A percentile compares a stretch with the other conserved stretches of the same genome.
Evolutionary conservation across 2,329 filamentous ascomycete genomes (phyloP).

Genomic region (Teratosphaeria zuluensis): DNA sequence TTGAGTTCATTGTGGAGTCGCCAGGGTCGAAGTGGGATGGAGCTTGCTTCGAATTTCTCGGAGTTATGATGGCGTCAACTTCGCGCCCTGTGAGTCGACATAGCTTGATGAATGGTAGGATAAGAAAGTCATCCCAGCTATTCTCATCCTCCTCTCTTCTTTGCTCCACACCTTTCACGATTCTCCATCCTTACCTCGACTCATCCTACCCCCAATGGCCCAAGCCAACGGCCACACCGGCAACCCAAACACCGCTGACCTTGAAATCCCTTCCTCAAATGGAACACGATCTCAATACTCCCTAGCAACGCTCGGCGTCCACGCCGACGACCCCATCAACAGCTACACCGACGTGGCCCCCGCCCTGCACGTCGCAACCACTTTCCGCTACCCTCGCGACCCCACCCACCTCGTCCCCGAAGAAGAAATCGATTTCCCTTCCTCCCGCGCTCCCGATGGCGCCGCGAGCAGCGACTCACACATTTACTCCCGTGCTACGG

Average conservation of each 20-base stretch:
- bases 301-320: constrained; percentile 23
- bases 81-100: not conserved
- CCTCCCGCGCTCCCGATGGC: constrained; percentile 16
- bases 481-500: constrained; percentile 72
- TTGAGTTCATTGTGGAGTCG: not conserved
- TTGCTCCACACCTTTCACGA: not conserved
- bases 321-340: constrained; percentile 28
- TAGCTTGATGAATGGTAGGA: not conserved
- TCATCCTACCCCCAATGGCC: constrained; percentile 1
- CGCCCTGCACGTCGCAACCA: constrained; percentile 82
- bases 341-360: constrained; percentile 64
- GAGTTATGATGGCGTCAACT: not conserved
- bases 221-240: constrained; percentile 6
- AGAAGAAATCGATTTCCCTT: constrained; percentile 15
- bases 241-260: constrained; percentile 12
- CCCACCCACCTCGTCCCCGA: constrained; percentile 49
- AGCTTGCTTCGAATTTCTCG: not conserved
- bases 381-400: constrained; percentile 69
- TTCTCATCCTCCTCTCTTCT: not conserved
- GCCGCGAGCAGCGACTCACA: constrained; percentile 51
- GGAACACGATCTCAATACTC: constrained; percentile 12
- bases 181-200: not conserved
- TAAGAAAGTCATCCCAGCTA: not conserved
- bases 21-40: not conserved
- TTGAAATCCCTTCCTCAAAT: constrained; percentile 8